Base-by-base conservation (phyloP, 192 early-diverging fungal genomes). In the Umbelopsis ramanniana region DNA sequence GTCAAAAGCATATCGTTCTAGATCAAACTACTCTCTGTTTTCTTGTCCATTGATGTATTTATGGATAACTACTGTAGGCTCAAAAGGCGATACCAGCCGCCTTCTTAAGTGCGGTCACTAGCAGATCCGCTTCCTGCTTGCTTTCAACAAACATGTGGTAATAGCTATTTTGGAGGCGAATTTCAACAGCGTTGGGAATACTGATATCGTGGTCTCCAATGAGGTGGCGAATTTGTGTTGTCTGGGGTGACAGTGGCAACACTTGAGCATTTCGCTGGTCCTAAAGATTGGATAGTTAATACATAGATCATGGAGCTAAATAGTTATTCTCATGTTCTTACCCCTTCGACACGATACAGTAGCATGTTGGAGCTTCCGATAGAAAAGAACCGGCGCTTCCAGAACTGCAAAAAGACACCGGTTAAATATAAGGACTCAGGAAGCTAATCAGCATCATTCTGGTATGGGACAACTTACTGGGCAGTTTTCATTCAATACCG, bases 321-420 rank as follows among this genome's bases (percentile, higher is more conserved):
- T 6, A 43, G 3, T 40, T 43, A 43, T 7, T 7, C 40, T 43
- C 6, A 12, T 43, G 6, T 26, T 24, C 66, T 68, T 76, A 80
- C 79, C 46, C 45, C 8, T 55, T 84, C 82, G 37, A 87, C 87
- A 14, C 82, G 74, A 72, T 83, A 89, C 15, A 88, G 70, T 0
- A 77, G 76, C 19, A 89, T 46, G 23, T 67, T 78, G 46, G 80
- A 78, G 23, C 82, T 83, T n/a, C 80, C 79, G 73, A 89, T 83
- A 38, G 79, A 73, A 74, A 88, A 89, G 72, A 80, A 89, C 10
- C 88, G 83, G 46, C 88, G 81, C 55, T 82, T 85, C 88, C 86
- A 89, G 67, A 86, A 84, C 74, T 85, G 75, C 40, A 70, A 76
- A 46, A 46, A 60, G 29, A 55, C 4, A 50, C 19, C 29, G 22